phyloP scores from a whole-genome alignment of 306 rosid species.

The Cucurbita argyrosperma region DNA sequence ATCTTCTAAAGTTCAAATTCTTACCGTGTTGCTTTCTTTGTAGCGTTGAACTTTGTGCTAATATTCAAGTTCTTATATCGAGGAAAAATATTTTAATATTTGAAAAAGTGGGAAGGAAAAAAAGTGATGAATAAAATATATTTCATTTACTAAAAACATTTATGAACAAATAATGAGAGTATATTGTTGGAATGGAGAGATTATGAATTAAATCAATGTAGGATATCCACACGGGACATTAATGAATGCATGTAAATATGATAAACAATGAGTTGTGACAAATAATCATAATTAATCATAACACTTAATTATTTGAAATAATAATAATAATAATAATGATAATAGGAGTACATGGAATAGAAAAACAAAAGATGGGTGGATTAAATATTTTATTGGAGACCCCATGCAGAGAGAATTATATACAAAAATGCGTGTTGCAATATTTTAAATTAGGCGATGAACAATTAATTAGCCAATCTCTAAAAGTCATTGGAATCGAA shows the following conservation, averaged over 20 bases:
- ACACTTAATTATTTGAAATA: background rate
- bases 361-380: background rate
- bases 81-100: too few relatives aligned
- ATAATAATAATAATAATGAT: too few relatives aligned
- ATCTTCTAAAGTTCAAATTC: background rate
- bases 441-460: background rate
- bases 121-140: background rate
- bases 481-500: background rate
- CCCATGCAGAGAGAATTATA: background rate
- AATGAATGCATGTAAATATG: background rate
- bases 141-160: too few relatives aligned
- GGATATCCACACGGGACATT: too few relatives aligned
- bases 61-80: too few relatives aligned
- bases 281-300: background rate
- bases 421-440: background rate
- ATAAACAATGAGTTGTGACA: background rate
- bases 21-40: too few relatives aligned
- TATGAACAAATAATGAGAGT: too few relatives aligned
- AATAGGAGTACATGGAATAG: background rate
- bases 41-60: background rate
- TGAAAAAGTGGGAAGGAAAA: background rate
- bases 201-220: background rate
- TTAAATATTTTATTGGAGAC: background rate
- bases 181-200: background rate
- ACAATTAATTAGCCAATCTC: background rate